These are phyloP conservation scores for Agaricus subrufescens DNA, from an alignment of 768 basidiomycete species.

Conservation along the genomic window DNA sequence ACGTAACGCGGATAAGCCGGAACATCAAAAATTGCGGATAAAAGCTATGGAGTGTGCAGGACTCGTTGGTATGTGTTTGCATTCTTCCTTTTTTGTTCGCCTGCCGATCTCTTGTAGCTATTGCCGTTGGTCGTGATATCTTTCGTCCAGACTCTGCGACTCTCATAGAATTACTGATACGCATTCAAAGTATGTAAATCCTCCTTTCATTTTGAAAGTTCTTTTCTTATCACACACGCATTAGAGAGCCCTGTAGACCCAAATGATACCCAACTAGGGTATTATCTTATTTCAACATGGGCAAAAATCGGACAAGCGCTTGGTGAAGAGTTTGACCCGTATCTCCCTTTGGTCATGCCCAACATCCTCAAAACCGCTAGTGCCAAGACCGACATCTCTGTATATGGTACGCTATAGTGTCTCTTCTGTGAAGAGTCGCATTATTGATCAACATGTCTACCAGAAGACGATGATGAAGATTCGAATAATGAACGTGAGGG, in stretches of 20 bases:
- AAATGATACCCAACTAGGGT: slow-evolving; percentile 63
- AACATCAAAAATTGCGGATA: slow-evolving; percentile 63
- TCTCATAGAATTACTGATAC: slow-evolving; percentile 68
- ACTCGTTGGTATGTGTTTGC: slow-evolving; percentile 57
- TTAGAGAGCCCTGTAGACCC: slow-evolving; percentile 65
- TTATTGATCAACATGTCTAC: neutral
- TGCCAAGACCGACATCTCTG: slow-evolving; percentile 74
- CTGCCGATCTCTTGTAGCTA: slow-evolving; percentile 40
- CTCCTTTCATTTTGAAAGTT: neutral
- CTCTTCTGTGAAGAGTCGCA: neutral
- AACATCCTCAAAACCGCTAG: slow-evolving; percentile 68
- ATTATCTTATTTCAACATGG: slow-evolving; percentile 85
- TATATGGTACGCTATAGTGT: slow-evolving; percentile 48
- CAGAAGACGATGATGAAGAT: slow-evolving; percentile 46
- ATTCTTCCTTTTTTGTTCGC: neutral
- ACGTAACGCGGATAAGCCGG: slow-evolving; percentile 60
- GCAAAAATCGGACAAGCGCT: slow-evolving; percentile 85
- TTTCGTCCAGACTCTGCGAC: slow-evolving; percentile 72
- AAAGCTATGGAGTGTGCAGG: slow-evolving; percentile 94
- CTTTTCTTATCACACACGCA: neutral
- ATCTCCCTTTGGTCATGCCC: slow-evolving; percentile 82
- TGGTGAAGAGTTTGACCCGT: slow-evolving; percentile 81
- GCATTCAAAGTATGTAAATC: slow-evolving; percentile 62
- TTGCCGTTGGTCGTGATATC: slow-evolving; percentile 78
- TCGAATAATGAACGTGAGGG: slow-evolving; percentile 59